These are phyloP conservation scores for Tolypocladium amazonense DNA, from an alignment of 2,329 filamentous ascomycete genomes.

Conservation along the genomic window DNA sequence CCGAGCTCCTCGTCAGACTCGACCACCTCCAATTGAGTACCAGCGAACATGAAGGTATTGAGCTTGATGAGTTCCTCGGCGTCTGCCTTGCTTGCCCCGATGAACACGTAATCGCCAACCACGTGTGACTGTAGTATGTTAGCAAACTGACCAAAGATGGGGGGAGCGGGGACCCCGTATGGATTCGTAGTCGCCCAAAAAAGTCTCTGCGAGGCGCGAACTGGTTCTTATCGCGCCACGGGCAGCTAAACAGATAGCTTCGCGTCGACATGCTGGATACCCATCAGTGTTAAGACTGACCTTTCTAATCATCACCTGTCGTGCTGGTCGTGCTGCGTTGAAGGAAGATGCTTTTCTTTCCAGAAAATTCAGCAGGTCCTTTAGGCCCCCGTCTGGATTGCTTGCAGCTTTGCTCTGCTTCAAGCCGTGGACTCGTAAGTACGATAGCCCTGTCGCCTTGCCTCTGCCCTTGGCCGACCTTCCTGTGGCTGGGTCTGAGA, in stretches of 20 bases:
- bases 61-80: constrained; percentile 55
- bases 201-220: background rate
- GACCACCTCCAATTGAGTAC: constrained; percentile 46
- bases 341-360: constrained; percentile 57
- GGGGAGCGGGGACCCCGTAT: background rate
- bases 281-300: constrained; percentile 47
- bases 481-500: constrained; percentile 18
- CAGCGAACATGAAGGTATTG: constrained; percentile 60
- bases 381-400: constrained; percentile 57
- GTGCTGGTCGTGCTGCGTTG: constrained; percentile 28
- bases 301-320: constrained; percentile 60
- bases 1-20: constrained; percentile 32
- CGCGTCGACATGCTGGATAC: constrained; percentile 5
- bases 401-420: constrained; percentile 56
- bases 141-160: constrained; percentile 17
- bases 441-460: constrained; percentile 14
- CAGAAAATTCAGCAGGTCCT: constrained; percentile 55
- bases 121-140: constrained; percentile 60
- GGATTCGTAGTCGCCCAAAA: background rate
- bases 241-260: background rate
- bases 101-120: constrained; percentile 58
- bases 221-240: background rate
- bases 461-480: constrained; percentile 12
- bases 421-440: constrained; percentile 48
- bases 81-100: constrained; percentile 55